Base-by-base conservation (phyloP, 805 yeast species). In the Brettanomyces naardenensis region DNA sequence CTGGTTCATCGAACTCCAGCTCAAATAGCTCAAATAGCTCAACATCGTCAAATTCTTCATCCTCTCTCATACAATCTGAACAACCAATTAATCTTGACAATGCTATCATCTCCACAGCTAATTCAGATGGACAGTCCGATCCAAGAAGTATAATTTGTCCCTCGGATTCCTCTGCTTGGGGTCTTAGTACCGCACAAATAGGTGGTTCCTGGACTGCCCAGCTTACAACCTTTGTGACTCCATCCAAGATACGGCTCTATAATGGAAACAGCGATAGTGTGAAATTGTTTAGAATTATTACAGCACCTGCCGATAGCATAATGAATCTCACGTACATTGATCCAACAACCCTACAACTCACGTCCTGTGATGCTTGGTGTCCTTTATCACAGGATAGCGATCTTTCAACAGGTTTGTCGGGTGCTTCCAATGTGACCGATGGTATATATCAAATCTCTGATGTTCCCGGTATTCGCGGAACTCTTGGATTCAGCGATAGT, bases 251-350 rank as follows among this genome's bases (percentile, higher is more conserved):
- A 11, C 64, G 96, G 38, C 53, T 92, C 4, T 83, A 75, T 55
- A 78, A 85, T 44, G 75, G 90, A 0, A 61, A 64, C 7, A 65
- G 63, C 27, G 43, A 41, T 19, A 75, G 79, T 11, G 70, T 78
- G 5, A 67, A 78, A 35, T 42, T 69, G 6, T 92, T 89, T 56
- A 71, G 96, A 50, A 64, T 92, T 5, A 63, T 81, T 28, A 78
- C 95, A 0, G 61, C 71, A 38, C 97, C 97, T 1, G 70, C 88
- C 10, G 72, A 79, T 47, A 86, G 97, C 46, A 90, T 90, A 44
- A 84, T 92, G 95, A 92, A 92, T 56, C 58, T 92, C 45, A 77
- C 94, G 0, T 92, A 88, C 51, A 64, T 83, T 18, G 90, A 90
- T 53, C 95, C 95, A 3, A 43, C 53, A 0, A 70, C 86, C 2